Conservation (phyloP, 164 flowering plant species). For the Chloranthus sessilifolius region DNA sequence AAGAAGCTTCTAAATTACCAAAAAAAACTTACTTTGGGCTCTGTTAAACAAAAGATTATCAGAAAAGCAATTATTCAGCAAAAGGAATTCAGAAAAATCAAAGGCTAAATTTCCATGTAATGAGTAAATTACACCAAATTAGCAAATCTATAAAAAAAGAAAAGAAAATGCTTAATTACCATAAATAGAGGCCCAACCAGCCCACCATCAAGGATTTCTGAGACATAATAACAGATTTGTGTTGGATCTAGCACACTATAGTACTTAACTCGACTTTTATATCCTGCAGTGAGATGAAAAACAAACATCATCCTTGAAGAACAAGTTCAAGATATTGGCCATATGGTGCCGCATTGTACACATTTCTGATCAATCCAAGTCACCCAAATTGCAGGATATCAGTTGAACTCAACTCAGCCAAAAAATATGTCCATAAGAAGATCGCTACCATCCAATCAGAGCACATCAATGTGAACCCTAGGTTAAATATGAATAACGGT, state of each 20-base stretch:
- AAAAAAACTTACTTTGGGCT: too few species aligned
- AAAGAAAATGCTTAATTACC: constrained; percentile 39
- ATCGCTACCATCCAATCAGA: constrained; percentile 19
- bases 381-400: too few species aligned
- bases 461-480: too few species aligned
- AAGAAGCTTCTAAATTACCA: too few species aligned
- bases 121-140: background rate
- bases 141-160: background rate
- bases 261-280: constrained; percentile 78
- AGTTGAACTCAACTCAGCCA: too few species aligned
- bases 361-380: too few species aligned
- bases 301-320: too few species aligned
- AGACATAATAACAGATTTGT: constrained; percentile 56
- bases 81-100: background rate
- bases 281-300: constrained; percentile 53
- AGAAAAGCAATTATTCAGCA: background rate
- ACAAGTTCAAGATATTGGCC: too few species aligned
- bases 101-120: background rate
- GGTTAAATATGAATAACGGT: too few species aligned
- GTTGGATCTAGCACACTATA: constrained; percentile 72
- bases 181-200: constrained; percentile 67
- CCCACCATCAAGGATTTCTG: constrained; percentile 86
- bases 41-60: background rate
- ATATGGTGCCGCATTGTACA: too few species aligned
- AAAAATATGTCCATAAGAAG: too few species aligned